Conservation (phyloP, 2,329 filamentous ascomycete species). For the Metarhizium album region DNA sequence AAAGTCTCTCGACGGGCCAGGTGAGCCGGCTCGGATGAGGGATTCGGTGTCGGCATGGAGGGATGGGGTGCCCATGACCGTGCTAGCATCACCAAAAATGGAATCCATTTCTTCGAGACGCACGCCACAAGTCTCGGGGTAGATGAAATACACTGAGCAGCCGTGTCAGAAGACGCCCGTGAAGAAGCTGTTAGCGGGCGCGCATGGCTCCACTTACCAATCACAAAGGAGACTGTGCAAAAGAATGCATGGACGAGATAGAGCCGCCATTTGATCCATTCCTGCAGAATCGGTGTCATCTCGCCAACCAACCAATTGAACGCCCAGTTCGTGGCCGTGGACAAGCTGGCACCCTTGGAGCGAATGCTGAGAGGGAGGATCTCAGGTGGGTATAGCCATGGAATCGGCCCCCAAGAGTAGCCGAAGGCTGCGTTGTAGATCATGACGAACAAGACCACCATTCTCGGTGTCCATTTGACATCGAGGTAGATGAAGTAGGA, state of each 20-base stretch:
- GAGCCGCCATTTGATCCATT: conserved; percentile 83
- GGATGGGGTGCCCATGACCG: conserved; percentile 65
- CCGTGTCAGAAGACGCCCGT: conserved; percentile 5
- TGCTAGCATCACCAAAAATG: conserved; percentile 87
- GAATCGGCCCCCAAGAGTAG: conserved; percentile 90
- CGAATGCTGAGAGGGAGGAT: conserved; percentile 93
- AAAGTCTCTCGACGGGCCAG: conserved; percentile 57
- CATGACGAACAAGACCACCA: conserved; percentile 94
- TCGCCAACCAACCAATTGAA: conserved; percentile 97
- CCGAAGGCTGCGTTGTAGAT: conserved; percentile 97
- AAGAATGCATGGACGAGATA: conserved; percentile 96
- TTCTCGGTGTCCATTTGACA: conserved; percentile 61
- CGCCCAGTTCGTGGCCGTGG: conserved; percentile 94
- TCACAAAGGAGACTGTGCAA: conserved; percentile 87
- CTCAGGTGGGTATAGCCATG: conserved; percentile 98
- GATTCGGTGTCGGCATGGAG: conserved; percentile 68
- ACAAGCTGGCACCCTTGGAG: conserved; percentile 92
- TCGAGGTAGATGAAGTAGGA: conserved; percentile 94
- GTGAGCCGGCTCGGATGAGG: conserved; percentile 66
- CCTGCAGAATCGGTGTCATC: conserved; percentile 87
- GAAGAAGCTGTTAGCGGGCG: not conserved
- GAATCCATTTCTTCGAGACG: conserved; percentile 94
- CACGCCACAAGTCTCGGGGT: conserved; percentile 92
- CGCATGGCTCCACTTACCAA: conserved; percentile 64
- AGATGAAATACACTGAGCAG: conserved; percentile 81